Base-by-base conservation (phyloP, 306 rosid genomes). In the Psophocarpus tetragonolobus region DNA sequence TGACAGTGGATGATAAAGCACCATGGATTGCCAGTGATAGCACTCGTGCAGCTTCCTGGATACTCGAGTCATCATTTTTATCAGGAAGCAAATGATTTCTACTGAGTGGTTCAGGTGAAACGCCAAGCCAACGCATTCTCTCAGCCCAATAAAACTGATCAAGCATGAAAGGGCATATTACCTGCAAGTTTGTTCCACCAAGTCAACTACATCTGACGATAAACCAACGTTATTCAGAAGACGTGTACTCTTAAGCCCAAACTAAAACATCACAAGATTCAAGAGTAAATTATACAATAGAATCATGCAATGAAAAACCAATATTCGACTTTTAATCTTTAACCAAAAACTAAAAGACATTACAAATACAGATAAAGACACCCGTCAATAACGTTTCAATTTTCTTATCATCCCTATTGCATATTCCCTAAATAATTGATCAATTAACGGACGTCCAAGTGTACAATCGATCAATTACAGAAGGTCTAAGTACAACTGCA, bases 91-190 rank as follows among this genome's bases (percentile, higher is more conserved):
- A 82, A 77, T 85, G 82, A 70, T 67, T 68, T 83, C 90, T 89
- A 58, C 80, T 71, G 76, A 92, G 83, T 0, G 97, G 92, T 82
- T 90, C 89, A 4, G 97, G 87, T 35, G 97, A 91, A 74, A 92
- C 91, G 20, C 97, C 97, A 32, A 92, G 96, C 97, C 97, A 92
- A 77, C 61, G 62, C 96, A 89, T 90, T 81, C 97, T 84, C 83
- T 92, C 97, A 53, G 97, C 93, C 96, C 97, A 92, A 67, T 92
- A 92, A 67, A 90, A 92, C 75, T 92, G 96, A 83, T 92, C 97
- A 58, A 87, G 83, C 78, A 92, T 77, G 76, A 90, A 92, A 24
- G 97, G 97, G 78, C 96, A 92, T 33, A 92, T 66, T 41, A 92
- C 88, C 97, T 92, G 88, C 85, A 75, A 79, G 64, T 24, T 81